Evolutionary conservation across 768 basidiomycete species (phyloP), one percentile per base, ranked within the genome.

Genomic region (Lenzites betulinus): DNA sequence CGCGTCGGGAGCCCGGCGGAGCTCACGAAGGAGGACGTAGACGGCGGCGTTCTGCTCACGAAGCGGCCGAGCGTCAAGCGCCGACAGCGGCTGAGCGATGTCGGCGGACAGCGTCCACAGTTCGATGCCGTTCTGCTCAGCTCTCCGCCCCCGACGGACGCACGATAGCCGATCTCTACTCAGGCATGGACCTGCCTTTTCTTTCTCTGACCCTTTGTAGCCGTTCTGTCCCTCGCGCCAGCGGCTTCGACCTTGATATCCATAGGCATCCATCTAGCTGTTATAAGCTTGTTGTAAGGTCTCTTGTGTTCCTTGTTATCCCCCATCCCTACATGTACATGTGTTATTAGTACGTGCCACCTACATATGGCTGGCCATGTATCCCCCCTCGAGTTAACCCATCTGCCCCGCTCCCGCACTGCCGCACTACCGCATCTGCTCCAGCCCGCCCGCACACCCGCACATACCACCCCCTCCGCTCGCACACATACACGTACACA

Each of bases 1-100:
- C 81, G 90, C 22, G 81, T 81, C 2, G 84, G 86, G 33, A 90
- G 88, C 65, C 89, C 90, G 41, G 88, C 87, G 12, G 89, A 90
- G 73, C 73, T 88, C 54, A 72, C 76, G 56, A 86, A 81, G 70
- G 83, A 89, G 73, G 83, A 83, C 56, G 81, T 76, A 66, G 78
- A 76, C 42, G 88, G 87, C 3, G 83, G 81, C 35, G 70, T 80
- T 52, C 75, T 81, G 54, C 75, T 83, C 57, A 79, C 82, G 28
- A 91, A 90, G 72, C 80, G 88, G 39, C 88, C 87, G 35, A 91
- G 87, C 62, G 75, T 87, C 60, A 86, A 88, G 68, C 76, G 81
- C 43, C 78, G 79, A 67, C 59, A 66, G 57, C 58, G 66, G 26
- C 67, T 65, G 30, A 72, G 68, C 42, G 67, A 66, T 13, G 68